phyloP scores from a whole-genome alignment of 768 basidiomycete genomes.

The Sarcodon sp. region DNA sequence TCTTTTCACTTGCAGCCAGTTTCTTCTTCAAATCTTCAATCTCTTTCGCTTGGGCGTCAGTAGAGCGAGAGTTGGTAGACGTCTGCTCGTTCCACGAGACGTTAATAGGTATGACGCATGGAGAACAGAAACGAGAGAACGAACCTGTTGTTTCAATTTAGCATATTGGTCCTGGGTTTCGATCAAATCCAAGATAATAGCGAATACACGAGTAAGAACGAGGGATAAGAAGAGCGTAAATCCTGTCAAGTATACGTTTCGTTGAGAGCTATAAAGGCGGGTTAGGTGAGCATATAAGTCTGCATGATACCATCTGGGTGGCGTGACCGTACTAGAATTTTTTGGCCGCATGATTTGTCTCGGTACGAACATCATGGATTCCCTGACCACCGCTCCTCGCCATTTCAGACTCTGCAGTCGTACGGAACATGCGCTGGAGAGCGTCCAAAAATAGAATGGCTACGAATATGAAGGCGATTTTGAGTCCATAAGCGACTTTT shows the following conservation, averaged over 20 bases:
- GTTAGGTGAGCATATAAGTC: not conserved
- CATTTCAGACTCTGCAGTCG: slow-evolving; percentile 57
- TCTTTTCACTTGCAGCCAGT: slow-evolving; percentile 41
- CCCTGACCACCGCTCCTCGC: slow-evolving; percentile 43
- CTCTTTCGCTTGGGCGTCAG: slow-evolving; percentile 34
- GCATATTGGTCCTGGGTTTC: slow-evolving; percentile 82
- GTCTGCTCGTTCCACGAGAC: not conserved
- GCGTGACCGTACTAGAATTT: slow-evolving; percentile 68
- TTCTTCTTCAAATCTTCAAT: slow-evolving; percentile 60
- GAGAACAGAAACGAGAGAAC: not conserved
- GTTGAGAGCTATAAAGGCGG: slow-evolving; percentile 45
- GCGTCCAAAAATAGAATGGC: slow-evolving; percentile 85
- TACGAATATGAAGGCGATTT: slow-evolving; percentile 92
- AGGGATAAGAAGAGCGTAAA: slow-evolving; percentile 94
- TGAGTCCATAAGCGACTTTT: slow-evolving; percentile 82
- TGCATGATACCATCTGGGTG: not conserved
- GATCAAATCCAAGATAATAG: slow-evolving; percentile 84
- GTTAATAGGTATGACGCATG: not conserved
- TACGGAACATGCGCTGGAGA: slow-evolving; percentile 82
- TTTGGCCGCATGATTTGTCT: slow-evolving; percentile 82
- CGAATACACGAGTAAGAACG: slow-evolving; percentile 86
- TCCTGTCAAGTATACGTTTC: slow-evolving; percentile 87
- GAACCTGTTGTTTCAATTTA: slow-evolving; percentile 53
- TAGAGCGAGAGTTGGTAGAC: not conserved
- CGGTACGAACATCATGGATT: slow-evolving; percentile 53